Base-by-base conservation (phyloP, 2,329 filamentous ascomycete genomes). In the Calonectria ilicicola region DNA sequence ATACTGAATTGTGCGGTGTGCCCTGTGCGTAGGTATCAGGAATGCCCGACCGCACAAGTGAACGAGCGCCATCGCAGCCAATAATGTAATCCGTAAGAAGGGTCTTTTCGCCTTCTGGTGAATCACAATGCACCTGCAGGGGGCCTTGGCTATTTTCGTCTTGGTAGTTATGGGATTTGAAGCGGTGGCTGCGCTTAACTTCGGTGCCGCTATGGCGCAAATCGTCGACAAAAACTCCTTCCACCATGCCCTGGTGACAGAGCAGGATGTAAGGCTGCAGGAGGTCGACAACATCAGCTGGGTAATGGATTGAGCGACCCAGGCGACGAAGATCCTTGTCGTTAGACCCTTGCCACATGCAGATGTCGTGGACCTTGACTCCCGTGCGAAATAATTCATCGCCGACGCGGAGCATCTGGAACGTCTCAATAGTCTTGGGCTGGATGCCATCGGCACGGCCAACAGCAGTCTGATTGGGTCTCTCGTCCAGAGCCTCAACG, bases 351-450 rank as follows among this genome's bases (percentile, higher is more conserved):
- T 90, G 87, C 92, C 93, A 95, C 81, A 94, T 94, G 51, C 91
- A 89, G 68, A 95, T 94, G 79, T 94, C 93, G 82, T 92, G 93
- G 40, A 95, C 90, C 60, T 89, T 90, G 63, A 92, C 92, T 14
- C 91, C 92, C 75, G 91, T 89, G 72, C 89, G 89, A 35, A 95
- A 83, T 27, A 95, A 83, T 1, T 89, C 86, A 74, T 94, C 92
- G 15, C 90, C 91, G 9, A 94, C 84, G 19, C 92, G 87, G 85
- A 95, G 90, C 84, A 94, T 93, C 71, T 90, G 90, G 77, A 94
- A 89, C 0, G 93, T 95, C 84, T 95, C 93, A 77, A 95, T 93
- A 0, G 93, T 93, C 84, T 95, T 95, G 44, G 93, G 93, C 79
- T 95, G 93, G 64, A 95, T 86, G 35, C 93, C 93, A 82, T 95